These are phyloP conservation scores for Ceratobasidium sp. DNA, from an alignment of 1,284 basidiomycete genomes.

Conservation along the genomic window DNA sequence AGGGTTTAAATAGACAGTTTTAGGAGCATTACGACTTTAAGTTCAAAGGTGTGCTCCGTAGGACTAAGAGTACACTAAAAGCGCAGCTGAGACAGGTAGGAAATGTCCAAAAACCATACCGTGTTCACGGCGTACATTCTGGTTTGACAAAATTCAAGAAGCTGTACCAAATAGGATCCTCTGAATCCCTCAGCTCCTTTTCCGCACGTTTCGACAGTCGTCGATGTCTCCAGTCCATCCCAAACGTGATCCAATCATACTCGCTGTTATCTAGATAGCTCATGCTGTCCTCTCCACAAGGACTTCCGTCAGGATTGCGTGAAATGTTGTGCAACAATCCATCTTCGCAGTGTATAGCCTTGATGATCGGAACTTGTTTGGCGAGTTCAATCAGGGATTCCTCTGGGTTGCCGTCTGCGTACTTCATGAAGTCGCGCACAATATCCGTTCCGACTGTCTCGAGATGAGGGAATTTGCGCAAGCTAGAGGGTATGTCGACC, in stretches of 20 bases:
- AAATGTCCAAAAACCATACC: too few relatives aligned
- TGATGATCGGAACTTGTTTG: neutral
- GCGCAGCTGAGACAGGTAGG: too few relatives aligned
- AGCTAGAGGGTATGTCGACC: constrained; percentile 10
- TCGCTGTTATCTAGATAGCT: constrained; percentile 10
- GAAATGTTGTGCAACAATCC: neutral
- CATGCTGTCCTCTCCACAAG: neutral
- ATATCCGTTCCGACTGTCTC: constrained; percentile 13
- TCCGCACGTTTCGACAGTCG: constrained; percentile 9
- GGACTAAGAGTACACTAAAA: too few relatives aligned
- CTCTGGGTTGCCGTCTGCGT: neutral
- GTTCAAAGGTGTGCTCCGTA: too few relatives aligned
- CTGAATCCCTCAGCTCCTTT: too few relatives aligned
- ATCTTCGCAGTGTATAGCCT: constrained; percentile 4
- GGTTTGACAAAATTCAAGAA: too few relatives aligned
- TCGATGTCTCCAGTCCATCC: constrained; percentile 23
- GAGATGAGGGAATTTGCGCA: constrained; percentile 10
- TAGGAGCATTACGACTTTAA: too few relatives aligned
- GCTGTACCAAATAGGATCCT: too few relatives aligned
- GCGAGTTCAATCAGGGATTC: neutral
- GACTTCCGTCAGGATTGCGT: neutral
- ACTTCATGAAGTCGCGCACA: neutral
- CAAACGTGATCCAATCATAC: constrained; percentile 20
- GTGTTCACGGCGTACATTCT: too few relatives aligned
- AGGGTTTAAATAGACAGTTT: too few relatives aligned